Conservation (phyloP, 2,329 filamentous ascomycete genomes). For the Penicillium oxalicum region DNA sequence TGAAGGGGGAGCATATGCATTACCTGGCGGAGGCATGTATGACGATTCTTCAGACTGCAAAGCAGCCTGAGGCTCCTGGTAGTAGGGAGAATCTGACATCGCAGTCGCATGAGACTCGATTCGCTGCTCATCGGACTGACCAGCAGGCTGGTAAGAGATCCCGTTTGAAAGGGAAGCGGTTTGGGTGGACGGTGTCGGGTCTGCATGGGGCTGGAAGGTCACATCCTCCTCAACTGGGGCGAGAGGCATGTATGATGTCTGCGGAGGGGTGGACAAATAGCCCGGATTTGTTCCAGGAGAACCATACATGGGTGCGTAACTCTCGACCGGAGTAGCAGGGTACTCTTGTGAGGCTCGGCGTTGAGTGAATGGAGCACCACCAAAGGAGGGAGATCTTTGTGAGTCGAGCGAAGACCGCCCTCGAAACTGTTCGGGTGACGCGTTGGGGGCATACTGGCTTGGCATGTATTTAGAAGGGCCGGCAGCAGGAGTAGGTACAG, state of each 20-base stretch:
- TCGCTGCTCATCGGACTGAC: slow-evolving; percentile 4
- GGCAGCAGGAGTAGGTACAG: slow-evolving; percentile 27
- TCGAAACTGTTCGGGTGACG: slow-evolving; percentile 48
- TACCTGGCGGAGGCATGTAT: slow-evolving; percentile 29
- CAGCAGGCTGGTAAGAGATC: slow-evolving; percentile 19
- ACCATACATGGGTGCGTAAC: slow-evolving; percentile 29
- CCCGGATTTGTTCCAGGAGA: slow-evolving; percentile 25
- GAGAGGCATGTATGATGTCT: slow-evolving; percentile 35
- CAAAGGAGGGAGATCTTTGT: slow-evolving; percentile 38
- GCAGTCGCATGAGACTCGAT: neutral
- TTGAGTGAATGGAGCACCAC: slow-evolving; percentile 27
- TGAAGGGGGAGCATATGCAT: slow-evolving; percentile 35
- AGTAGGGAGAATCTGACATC: slow-evolving; percentile 22
- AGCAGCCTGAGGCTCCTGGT: slow-evolving; percentile 17
- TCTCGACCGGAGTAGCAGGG: slow-evolving; percentile 27
- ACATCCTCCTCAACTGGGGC: slow-evolving; percentile 37
- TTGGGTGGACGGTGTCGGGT: slow-evolving; percentile 15
- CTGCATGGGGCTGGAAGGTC: slow-evolving; percentile 23
- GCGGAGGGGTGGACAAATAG: slow-evolving; percentile 35
- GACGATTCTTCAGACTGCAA: slow-evolving; percentile 25
- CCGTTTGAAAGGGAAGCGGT: slow-evolving; percentile 22
- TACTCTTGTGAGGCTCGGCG: slow-evolving; percentile 36
- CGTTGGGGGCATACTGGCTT: slow-evolving; percentile 43
- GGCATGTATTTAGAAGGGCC: slow-evolving; percentile 41
- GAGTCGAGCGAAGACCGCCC: slow-evolving; percentile 46